Percentiles rank a stretch among this genome's conserved stretches.
phyloP scores from a whole-genome alignment of 2,329 filamentous ascomycete genomes.

The Leptosphaerulina australis region DNA sequence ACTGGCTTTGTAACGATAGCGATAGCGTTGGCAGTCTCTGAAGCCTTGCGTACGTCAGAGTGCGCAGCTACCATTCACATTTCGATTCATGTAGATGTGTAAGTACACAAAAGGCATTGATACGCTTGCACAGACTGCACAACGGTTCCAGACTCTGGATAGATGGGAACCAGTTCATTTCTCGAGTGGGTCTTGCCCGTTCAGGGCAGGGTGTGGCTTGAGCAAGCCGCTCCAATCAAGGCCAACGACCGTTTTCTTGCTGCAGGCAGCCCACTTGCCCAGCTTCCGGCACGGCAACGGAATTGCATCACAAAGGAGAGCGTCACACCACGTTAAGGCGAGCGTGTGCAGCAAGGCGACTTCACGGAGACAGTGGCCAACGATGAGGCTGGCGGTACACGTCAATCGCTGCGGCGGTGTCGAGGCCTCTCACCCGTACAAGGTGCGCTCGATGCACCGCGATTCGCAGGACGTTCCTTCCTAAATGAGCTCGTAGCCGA shows the following conservation, averaged over 20 bases:
- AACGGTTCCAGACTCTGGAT: conserved; percentile 16
- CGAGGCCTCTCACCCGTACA: conserved; percentile 2
- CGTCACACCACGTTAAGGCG: conserved; percentile 11
- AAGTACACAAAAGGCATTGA: conserved; percentile 17
- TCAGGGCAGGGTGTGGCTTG: conserved; percentile 21
- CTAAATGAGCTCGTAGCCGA: conserved; percentile 17
- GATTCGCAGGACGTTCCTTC: conserved; percentile 18
- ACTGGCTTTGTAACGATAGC: conserved; percentile 4
- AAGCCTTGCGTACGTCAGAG: neutral
- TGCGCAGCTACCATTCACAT: neutral
- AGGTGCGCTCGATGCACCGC: conserved; percentile 8
- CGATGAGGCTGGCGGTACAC: neutral
- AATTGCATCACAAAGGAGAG: conserved; percentile 13
- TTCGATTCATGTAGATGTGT: conserved; percentile 11
- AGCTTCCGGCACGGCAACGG: conserved; percentile 15
- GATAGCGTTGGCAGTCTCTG: neutral
- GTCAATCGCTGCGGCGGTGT: conserved; percentile 11
- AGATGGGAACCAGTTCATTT: conserved; percentile 21
- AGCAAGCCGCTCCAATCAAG: conserved; percentile 16
- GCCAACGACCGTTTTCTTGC: conserved; percentile 10
- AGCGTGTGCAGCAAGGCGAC: conserved; percentile 3
- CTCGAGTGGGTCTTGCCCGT: conserved; percentile 13
- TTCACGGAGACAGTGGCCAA: conserved; percentile 1
- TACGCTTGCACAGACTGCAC: conserved; percentile 18
- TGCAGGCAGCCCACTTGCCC: conserved; percentile 16